Percentiles rank a stretch among this genome's conserved stretches.
Evolutionary conservation across 129 eudicot genomes (phyloP).

Genomic region (Dittrichia graveolens): DNA sequence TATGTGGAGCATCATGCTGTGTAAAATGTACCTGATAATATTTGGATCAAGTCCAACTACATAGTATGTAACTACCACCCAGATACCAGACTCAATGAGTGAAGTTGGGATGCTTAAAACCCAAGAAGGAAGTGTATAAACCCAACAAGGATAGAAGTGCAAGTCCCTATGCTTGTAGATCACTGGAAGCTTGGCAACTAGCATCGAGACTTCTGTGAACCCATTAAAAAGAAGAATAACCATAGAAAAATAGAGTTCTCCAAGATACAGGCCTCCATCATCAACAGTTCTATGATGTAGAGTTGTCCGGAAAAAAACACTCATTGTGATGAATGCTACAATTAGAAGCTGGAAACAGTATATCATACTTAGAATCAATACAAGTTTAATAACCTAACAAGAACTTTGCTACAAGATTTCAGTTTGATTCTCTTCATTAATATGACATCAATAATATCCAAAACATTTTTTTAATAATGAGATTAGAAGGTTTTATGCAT

Average conservation of each 20-base stretch:
- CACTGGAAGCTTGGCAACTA: slow-evolving; percentile 89
- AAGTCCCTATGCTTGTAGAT: slow-evolving; percentile 96
- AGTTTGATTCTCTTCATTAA: not conserved
- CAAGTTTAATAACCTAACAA: slow-evolving; percentile 13
- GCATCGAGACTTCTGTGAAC: slow-evolving; percentile 95
- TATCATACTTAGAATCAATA: slow-evolving; percentile 21
- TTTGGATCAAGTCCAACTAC: slow-evolving; percentile 94
- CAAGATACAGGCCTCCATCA: slow-evolving; percentile 89
- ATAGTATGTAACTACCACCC: slow-evolving; percentile 91
- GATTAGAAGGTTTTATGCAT: not conserved
- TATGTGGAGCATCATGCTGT: not conserved
- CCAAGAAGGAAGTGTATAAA: slow-evolving; percentile 95
- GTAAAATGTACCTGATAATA: slow-evolving; percentile 58
- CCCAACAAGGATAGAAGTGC: slow-evolving; percentile 96
- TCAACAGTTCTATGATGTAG: slow-evolving; percentile 80
- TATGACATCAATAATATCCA: not conserved
- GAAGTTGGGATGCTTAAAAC: slow-evolving; percentile 89
- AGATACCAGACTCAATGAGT: slow-evolving; percentile 85
- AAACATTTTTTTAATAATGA: too few species aligned
- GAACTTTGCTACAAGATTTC: slow-evolving; percentile 7
- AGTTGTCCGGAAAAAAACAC: slow-evolving; percentile 84
- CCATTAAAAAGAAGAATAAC: slow-evolving; percentile 96
- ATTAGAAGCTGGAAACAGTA: slow-evolving; percentile 72
- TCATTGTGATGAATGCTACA: slow-evolving; percentile 91
- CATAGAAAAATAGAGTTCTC: slow-evolving; percentile 89